Base-by-base conservation (phyloP, 2,329 filamentous ascomycete genomes). In the Fusarium sp. region DNA sequence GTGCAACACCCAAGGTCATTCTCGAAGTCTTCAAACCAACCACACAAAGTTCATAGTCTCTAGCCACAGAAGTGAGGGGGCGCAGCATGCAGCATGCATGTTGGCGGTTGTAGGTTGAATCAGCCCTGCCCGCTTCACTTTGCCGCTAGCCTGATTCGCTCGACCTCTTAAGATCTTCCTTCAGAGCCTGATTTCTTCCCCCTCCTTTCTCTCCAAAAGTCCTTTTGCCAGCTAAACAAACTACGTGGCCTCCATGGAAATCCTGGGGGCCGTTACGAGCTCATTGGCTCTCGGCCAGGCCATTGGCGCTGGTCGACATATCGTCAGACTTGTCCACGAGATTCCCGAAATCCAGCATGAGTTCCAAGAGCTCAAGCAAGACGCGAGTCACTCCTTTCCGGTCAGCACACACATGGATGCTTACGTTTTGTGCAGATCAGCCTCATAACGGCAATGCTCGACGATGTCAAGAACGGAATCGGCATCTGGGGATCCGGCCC, bases 341-440 rank as follows among this genome's bases (percentile, higher is more conserved):
- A 20, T 62, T n/a, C 59, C 59, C 5, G 58, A 61, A 18, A 35
- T 45, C 10, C 58, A 61, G 16, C 31, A 61, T 61, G 58, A 61
- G 4, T 61, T 61, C 38, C 14, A 61, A 10, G 38, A 61, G 5
- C 58, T 61, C 27, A 61, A 13, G 24, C 18, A 35, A 16, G 59
- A 62, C 3, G 59, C 35, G 13, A 4, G 59, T 27, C 5, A 20
- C n/a, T 10, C 14, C 2, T 24, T 14, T 4, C 20, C 20, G 22
- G 6, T 22, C n/a, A 7, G 1, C 31, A 29, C n/a, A 50, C 8
- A 6, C 20, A 9, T 22, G n/a, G 1, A 9, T 31, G 24, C 42
- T 62, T 18, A 62, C 10, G 31, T 16, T 40, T 4, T 5, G 6
- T n/a, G 6, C 13, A 62, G 59, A 45, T 62, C 42, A 52, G 13